Conservation (phyloP, 1,284 basidiomycete species). For the Exobasidium cylindrosporum region DNA sequence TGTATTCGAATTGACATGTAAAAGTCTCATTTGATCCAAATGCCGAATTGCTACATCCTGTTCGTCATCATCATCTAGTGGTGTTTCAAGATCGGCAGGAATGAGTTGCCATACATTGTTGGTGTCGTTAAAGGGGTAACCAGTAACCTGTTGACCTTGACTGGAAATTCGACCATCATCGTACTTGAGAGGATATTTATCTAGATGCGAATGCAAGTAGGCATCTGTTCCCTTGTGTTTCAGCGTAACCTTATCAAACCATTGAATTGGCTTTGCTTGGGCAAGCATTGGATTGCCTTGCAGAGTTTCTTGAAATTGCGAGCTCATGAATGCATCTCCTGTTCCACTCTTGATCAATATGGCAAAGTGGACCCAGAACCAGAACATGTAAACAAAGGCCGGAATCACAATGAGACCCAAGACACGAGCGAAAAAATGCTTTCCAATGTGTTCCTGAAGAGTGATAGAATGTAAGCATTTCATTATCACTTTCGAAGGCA, state of each 20-base stretch:
- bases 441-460: conserved; percentile 75
- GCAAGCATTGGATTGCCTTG: conserved; percentile 85
- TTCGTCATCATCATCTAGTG: conserved; percentile 69
- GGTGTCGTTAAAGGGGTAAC: conserved; percentile 83
- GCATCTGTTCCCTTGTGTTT: conserved; percentile 89
- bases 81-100: conserved; percentile 82
- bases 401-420: conserved; percentile 85
- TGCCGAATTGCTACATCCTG: conserved; percentile 69
- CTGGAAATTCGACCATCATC: conserved; percentile 93
- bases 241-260: conserved; percentile 82
- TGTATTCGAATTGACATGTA: conserved; percentile 81
- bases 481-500: background rate
- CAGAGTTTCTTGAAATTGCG: conserved; percentile 95
- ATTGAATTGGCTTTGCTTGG: conserved; percentile 77
- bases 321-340: conserved; percentile 95
- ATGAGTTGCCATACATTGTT: conserved; percentile 97
- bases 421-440: conserved; percentile 82
- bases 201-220: conserved; percentile 86
- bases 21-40: conserved; percentile 80
- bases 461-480: background rate
- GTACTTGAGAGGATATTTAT: conserved; percentile 87
- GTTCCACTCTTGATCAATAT: conserved; percentile 85
- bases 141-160: conserved; percentile 98
- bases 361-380: conserved; percentile 95
- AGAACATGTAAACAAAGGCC: conserved; percentile 83